Evolutionary conservation across 2,329 filamentous ascomycete genomes (phyloP).

Genomic region (Ophiostoma sp.): DNA sequence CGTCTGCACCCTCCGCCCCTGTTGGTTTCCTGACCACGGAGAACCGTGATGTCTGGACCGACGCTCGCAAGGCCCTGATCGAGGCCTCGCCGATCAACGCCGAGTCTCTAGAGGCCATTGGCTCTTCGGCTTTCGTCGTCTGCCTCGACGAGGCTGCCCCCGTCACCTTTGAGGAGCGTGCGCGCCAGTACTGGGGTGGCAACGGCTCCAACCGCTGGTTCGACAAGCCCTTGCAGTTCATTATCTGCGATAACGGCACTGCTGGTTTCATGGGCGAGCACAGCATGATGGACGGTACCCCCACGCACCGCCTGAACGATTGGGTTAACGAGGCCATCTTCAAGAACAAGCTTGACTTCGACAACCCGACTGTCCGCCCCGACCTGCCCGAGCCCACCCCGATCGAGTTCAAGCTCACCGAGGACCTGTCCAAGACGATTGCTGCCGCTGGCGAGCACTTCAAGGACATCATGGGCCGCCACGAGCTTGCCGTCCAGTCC

Average conservation of each 20-base stretch:
- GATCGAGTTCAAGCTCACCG: constrained; percentile 71
- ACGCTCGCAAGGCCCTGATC: constrained; percentile 71
- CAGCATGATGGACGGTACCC: constrained; percentile 99
- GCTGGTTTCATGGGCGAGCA: constrained; percentile 98
- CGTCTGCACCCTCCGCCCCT: constrained; percentile 51
- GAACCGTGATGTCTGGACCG: constrained; percentile 89
- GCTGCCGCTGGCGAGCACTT: constrained; percentile 75
- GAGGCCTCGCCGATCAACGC: constrained; percentile 74
- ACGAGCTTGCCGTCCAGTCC: constrained; percentile 88
- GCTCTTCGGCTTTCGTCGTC: constrained; percentile 83
- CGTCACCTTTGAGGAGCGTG: constrained; percentile 90
- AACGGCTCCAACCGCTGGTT: constrained; percentile 95
- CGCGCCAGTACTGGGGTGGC: constrained; percentile 96
- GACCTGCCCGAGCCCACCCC: constrained; percentile 74
- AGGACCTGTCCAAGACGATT: constrained; percentile 70
- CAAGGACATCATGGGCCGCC: constrained; percentile 70
- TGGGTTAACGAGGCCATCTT: constrained; percentile 89
- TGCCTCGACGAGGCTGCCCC: constrained; percentile 89
- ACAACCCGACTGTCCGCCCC: constrained; percentile 69
- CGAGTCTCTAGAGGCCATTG: constrained; percentile 70
- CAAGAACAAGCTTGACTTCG: constrained; percentile 88
- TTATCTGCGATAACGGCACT: constrained; percentile 95
- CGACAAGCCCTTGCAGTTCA: constrained; percentile 97
- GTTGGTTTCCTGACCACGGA: constrained; percentile 84
- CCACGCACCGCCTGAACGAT: constrained; percentile 94